Evolutionary conservation across 495 filamentous ascomycete species (phyloP), one percentile per base, ranked within the genome.

Genomic region (Trichoderma erinaceum): DNA sequence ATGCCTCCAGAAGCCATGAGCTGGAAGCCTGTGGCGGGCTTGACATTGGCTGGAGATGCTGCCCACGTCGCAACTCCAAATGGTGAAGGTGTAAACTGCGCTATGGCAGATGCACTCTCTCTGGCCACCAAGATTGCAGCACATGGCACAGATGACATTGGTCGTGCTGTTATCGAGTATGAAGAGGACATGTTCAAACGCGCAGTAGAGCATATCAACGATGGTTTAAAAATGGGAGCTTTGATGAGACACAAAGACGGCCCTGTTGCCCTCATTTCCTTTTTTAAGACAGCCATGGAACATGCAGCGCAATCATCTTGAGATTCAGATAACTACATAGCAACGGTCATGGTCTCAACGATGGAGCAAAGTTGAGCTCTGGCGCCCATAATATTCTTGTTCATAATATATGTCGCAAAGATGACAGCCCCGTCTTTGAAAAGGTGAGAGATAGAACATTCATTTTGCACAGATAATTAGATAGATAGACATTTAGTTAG

Each of bases 41-140:
- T 83, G 2, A 85, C 85, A 2, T 70, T 88, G 0, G 71, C 86
- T 27, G 87, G 87, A 6, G 87, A 90, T 74, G 86, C 87, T 1
- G 86, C 87, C 6, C 85, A 89, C 72, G 50, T 79, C 3, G 41
- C 71, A 21, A 67, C 72, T 6, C 69, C 75, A 15, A 72, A 69
- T 27, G 77, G 77, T 27, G 77, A 78, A 61, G 77, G 77, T 11
- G 75, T 79, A 0, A 78, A 78, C 63, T 46, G 70, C 38, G 76
- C 76, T 13, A 76, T 79, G 74, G 56, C 64, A 15, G 75, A 79
- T 65, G 44, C 75, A 43, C 48, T 74, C 46, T 46, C 56, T 21
- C 23, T 75, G 63, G 68, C 68, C 27, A 25, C 21, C 8, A 69
- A 69, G 25, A 71, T 74, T 64, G 68, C 50, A 23, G 66, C 72